A percentile compares a stretch with the other conserved stretches of the same genome.
Conservation (phyloP, 2,329 filamentous ascomycete genomes). For the Fusarium circinatum region DNA sequence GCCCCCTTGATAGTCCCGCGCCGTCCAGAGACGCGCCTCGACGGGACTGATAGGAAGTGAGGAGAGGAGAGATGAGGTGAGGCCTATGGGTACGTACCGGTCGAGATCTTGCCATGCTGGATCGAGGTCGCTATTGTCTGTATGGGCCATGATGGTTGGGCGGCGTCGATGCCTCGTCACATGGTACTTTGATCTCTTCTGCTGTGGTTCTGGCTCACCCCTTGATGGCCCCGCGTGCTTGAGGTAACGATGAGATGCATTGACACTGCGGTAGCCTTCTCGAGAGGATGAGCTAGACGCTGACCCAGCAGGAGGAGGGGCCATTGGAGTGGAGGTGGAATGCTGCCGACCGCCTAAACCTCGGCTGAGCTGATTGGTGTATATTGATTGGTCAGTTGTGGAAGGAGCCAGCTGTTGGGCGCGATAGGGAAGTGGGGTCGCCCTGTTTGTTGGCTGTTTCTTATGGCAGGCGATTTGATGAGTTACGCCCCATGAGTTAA, state of each 20-base stretch:
- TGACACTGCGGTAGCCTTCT: conserved; percentile 31
- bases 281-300: conserved; percentile 38
- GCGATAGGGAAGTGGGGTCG: conserved; percentile 22
- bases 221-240: conserved; percentile 40
- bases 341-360: conserved; percentile 39
- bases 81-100: conserved; percentile 66
- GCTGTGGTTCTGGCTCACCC: conserved; percentile 24
- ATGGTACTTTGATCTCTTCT: conserved; percentile 40
- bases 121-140: conserved; percentile 55
- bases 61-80: background rate
- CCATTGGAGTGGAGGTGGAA: conserved; percentile 36
- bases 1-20: conserved; percentile 4
- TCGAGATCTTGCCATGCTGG: conserved; percentile 80
- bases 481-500: conserved; percentile 38
- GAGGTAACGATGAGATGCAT: conserved; percentile 47
- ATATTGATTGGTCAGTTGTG: conserved; percentile 32
- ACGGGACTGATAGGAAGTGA: conserved; percentile 4
- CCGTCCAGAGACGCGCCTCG: conserved; percentile 8
- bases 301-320: conserved; percentile 40
- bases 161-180: conserved; percentile 42
- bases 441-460: conserved; percentile 7
- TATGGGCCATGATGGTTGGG: conserved; percentile 50
- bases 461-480: conserved; percentile 29
- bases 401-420: background rate
- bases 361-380: conserved; percentile 26